Base-by-base conservation (phyloP, 2,329 filamentous ascomycete species). In the Neurospora sp. region DNA sequence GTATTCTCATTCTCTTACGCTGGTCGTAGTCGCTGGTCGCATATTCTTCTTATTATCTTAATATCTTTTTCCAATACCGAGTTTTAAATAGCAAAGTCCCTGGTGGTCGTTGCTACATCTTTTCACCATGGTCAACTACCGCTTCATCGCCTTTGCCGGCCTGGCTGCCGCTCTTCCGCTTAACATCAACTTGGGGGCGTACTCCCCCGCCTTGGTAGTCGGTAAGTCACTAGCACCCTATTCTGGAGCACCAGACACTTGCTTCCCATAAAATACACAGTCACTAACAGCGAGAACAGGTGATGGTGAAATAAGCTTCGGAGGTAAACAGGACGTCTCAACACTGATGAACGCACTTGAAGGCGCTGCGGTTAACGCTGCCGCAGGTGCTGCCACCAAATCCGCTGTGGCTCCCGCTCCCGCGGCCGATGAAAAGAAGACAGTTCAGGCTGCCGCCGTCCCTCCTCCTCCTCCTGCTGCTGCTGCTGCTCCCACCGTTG, bases 221-320 rank as follows among this genome's bases (percentile, higher is more conserved):
- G 78, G 78, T 78, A 72, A 39, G 71, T 33, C 41, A 33, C 52
- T 28, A 28, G 28, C 28, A 28, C 28, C 28, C 28, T 28, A 28
- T 28, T 4, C 28, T 28, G 28, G 28, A 4, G 28, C 28, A 28
- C 28, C 28, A 28, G 28, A 28, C 28, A 4, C 28, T 28, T 28
- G 28, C 28, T 28, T 28, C 28, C 28, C 28, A 28, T 28, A 28
- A 28, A 28, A 28, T 28, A 28, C 28, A 28, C 28, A 28, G 28
- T 28, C 28, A 28, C 73, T 72, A n/a, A 75, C 66, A 33, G 70
- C 40, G 43, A 65, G 66, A 68, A 76, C 75, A 79, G 78, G 78
- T 79, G 78, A 79, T 78, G 82, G 82, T 78, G 82, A 83, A 74
- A 83, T 84, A 71, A 82, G 81, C 71, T 83, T 84, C 72, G 79